These are phyloP conservation scores for Parietaria judaica DNA, from an alignment of 306 rosid genomes.

Conservation along the genomic window DNA sequence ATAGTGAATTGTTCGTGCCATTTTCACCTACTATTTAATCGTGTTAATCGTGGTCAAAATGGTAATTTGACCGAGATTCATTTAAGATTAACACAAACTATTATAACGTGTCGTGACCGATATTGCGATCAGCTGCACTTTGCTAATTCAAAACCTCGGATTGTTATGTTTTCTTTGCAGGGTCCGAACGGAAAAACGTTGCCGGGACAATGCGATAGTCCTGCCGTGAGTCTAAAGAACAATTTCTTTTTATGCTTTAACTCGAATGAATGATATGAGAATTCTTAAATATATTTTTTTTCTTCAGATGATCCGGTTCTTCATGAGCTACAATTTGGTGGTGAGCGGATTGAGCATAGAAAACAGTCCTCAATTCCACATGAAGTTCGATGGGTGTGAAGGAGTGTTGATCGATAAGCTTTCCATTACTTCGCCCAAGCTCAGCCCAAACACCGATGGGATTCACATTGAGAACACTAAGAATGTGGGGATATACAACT, in stretches of 20 bases:
- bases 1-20: no score
- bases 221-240: constrained; percentile 53
- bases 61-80: no score
- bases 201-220: constrained; percentile 85
- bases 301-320: constrained; percentile 68
- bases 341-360: constrained; percentile 56
- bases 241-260: background rate
- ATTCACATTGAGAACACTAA: constrained; percentile 71
- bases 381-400: constrained; percentile 87
- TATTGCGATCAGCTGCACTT: no score
- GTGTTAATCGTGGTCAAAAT: background rate
- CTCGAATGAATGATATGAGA: background rate
- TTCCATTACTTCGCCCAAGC: constrained; percentile 76
- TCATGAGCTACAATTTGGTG: constrained; percentile 75
- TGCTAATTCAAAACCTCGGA: no score
- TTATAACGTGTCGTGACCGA: no score
- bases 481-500: constrained; percentile 56
- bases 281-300: background rate
- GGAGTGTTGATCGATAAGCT: constrained; percentile 59
- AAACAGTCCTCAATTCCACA: constrained; percentile 82
- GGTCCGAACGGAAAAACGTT: constrained; percentile 54
- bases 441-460: constrained; percentile 96
- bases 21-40: background rate
- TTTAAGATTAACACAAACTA: no score
- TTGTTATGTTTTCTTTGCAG: constrained; percentile 25